A percentile compares a stretch with the other conserved stretches of the same genome.
Evolutionary conservation across 1,284 basidiomycete species (phyloP).

Genomic region (Kwoniella shivajii): DNA sequence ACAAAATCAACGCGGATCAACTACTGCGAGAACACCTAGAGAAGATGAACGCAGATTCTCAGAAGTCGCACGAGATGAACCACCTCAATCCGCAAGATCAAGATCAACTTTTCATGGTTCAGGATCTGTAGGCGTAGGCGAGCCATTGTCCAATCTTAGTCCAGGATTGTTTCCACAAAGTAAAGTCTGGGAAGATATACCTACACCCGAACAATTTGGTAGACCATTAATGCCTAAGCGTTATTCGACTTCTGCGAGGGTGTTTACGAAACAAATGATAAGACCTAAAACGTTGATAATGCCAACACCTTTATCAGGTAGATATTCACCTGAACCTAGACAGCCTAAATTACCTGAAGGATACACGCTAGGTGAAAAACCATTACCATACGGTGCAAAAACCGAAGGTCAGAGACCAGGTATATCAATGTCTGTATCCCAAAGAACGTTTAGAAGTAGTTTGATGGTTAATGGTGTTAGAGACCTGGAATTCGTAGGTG

Average conservation of each 20-base stretch:
- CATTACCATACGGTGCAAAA: conserved; percentile 47
- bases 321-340: neutral
- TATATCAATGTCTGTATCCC: conserved; percentile 33
- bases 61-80: neutral
- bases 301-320: conserved; percentile 38
- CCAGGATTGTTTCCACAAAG: neutral
- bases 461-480: conserved; percentile 39
- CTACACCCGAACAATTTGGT: conserved; percentile 39
- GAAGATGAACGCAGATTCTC: neutral
- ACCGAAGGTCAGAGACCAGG: conserved; percentile 26
- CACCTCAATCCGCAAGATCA: neutral
- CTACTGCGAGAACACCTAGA: no score
- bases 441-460: conserved; percentile 45
- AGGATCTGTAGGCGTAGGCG: no score
- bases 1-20: conserved; percentile 24
- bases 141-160: neutral
- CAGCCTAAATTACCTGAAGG: conserved; percentile 37
- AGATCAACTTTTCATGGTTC: conserved; percentile 1
- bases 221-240: conserved; percentile 37
- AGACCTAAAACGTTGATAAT: conserved; percentile 51
- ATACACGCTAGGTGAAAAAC: conserved; percentile 47
- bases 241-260: conserved; percentile 24
- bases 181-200: conserved; percentile 34
- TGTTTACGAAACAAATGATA: conserved; percentile 24
- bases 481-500: conserved; percentile 28